Percentiles rank a stretch among this genome's conserved stretches.
These are phyloP conservation scores for Pseudoturritis turrita DNA, from an alignment of 345 rosid species.

Conservation along the genomic window DNA sequence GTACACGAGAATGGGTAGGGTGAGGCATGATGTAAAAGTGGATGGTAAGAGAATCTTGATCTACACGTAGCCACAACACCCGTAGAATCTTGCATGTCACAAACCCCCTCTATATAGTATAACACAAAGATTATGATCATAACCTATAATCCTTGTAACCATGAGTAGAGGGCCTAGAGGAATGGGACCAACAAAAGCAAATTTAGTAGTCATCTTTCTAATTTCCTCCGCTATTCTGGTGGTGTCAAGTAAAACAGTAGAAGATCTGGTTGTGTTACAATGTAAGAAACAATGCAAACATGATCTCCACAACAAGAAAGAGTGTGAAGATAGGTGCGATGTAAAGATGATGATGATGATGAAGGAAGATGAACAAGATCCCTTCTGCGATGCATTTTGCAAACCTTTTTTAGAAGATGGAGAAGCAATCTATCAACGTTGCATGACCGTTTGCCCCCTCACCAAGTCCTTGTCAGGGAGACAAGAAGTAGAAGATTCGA, in stretches of 20 bases:
- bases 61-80: neutral
- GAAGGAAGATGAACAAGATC: neutral
- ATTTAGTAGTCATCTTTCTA: neutral
- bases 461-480: neutral
- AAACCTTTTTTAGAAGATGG: neutral
- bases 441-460: neutral
- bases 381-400: constrained; percentile 2
- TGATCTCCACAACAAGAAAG: neutral
- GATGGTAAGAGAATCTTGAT: neutral
- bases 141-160: neutral
- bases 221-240: neutral
- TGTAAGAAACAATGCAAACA: neutral
- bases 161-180: neutral
- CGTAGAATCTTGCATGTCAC: constrained; percentile 2
- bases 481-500: neutral
- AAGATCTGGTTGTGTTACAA: neutral
- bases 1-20: neutral
- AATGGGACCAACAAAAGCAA: neutral
- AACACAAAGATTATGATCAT: neutral
- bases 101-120: neutral
- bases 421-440: neutral
- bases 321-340: neutral
- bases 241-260: neutral
- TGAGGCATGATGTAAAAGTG: constrained; percentile 15
- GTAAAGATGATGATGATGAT: neutral